These are phyloP conservation scores for Penicillium cataractarum DNA, from an alignment of 495 filamentous ascomycete species.

Conservation along the genomic window DNA sequence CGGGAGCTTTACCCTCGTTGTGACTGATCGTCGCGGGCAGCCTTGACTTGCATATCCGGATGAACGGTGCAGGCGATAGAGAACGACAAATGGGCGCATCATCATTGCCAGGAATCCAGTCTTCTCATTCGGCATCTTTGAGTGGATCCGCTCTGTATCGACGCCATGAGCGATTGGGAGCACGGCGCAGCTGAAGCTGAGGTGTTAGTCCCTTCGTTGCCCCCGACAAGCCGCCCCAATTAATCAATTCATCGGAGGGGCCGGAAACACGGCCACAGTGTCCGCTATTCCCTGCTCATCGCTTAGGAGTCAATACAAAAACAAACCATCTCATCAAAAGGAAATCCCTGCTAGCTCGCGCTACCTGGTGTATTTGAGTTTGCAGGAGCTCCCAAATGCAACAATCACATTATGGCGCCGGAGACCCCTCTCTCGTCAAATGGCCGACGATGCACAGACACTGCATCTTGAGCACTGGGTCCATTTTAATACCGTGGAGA, in stretches of 20 bases:
- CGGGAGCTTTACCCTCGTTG: constrained; percentile 13
- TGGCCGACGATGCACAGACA: neutral
- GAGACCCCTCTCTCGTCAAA: neutral
- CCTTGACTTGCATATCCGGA: constrained; percentile 21
- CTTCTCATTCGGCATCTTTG: neutral
- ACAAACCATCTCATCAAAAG: neutral
- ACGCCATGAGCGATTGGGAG: constrained; percentile 1
- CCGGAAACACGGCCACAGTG: constrained; percentile 3
- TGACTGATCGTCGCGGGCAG: constrained; percentile 26
- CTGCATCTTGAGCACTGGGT: neutral
- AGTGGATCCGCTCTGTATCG: constrained; percentile 12
- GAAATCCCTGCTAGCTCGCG: neutral
- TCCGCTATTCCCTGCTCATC: neutral
- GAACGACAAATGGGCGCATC: neutral
- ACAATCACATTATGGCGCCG: constrained; percentile 12
- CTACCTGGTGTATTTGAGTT: constrained; percentile 7
- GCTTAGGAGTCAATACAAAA: neutral
- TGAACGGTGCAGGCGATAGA: constrained; percentile 13
- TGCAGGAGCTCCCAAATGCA: neutral
- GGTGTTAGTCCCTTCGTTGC: neutral
- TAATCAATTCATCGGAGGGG: constrained; percentile 13
- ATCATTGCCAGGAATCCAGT: neutral
- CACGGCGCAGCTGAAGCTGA: constrained; percentile 23
- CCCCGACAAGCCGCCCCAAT: constrained; percentile 5
- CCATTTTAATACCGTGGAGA: neutral